phyloP scores from a whole-genome alignment of 192 early-diverging fungal species.

The Podila verticillata region DNA sequence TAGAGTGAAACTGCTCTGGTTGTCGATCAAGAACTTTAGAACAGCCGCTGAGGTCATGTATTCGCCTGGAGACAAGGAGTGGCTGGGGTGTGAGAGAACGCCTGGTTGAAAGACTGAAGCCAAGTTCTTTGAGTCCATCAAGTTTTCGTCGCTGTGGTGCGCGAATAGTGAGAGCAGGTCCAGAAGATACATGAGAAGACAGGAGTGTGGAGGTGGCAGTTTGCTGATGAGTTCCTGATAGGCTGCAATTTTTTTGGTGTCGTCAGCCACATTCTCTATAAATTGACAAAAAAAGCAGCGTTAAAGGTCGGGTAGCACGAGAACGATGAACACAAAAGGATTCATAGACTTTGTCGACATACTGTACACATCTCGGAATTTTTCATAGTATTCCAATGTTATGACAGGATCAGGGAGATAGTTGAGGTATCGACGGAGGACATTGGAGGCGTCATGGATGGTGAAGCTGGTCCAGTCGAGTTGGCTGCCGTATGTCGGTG shows the following conservation, averaged over 20 bases:
- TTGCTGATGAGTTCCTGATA: constrained; percentile 69
- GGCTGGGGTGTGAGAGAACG: constrained; percentile 77
- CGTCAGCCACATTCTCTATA: constrained; percentile 50
- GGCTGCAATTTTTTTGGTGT: constrained; percentile 48
- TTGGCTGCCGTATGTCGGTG: constrained; percentile 69
- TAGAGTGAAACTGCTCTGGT: constrained; percentile 59
- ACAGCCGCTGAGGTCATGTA: constrained; percentile 81
- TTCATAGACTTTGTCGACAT: constrained; percentile 8
- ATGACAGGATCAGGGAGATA: constrained; percentile 81
- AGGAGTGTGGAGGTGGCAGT: constrained; percentile 67
- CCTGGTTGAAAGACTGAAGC: constrained; percentile 82
- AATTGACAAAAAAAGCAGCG: background rate
- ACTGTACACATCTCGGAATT: constrained; percentile 72
- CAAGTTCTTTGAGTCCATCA: constrained; percentile 79
- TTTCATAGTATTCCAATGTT: constrained; percentile 68
- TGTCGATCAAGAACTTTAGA: constrained; percentile 79
- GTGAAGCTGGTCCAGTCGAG: constrained; percentile 74
- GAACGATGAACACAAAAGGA: background rate
- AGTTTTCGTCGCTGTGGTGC: constrained; percentile 59
- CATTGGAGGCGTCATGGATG: constrained; percentile 81
- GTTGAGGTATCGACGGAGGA: constrained; percentile 77
- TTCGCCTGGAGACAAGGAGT: constrained; percentile 75
- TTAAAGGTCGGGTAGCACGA: background rate
- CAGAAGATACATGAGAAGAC: constrained; percentile 75
- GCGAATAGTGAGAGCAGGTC: constrained; percentile 70